These are phyloP conservation scores for Lactifluus pinguis DNA, from an alignment of 768 basidiomycete species.

Conservation along the genomic window DNA sequence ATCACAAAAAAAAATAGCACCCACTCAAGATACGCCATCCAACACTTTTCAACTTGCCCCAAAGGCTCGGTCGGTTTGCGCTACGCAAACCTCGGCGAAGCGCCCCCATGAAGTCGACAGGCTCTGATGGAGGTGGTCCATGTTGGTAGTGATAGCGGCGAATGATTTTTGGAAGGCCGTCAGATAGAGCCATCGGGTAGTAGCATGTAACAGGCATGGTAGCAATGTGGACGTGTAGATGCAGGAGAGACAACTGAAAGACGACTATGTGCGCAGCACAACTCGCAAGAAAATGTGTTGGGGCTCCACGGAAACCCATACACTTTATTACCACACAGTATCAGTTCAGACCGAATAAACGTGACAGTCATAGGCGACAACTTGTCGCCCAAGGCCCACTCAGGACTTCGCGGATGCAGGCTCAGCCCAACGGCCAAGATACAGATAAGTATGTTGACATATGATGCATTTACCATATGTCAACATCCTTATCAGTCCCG, in stretches of 20 bases:
- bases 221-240: not conserved
- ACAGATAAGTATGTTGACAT: no score
- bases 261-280: not conserved
- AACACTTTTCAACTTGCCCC: not conserved
- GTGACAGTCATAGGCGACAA: no score
- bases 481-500: no score
- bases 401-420: no score
- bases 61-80: not conserved
- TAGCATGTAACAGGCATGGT: not conserved
- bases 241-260: not conserved
- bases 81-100: conserved; percentile 4
- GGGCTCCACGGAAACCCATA: not conserved
- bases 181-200: not conserved
- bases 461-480: no score
- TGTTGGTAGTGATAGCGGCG: not conserved
- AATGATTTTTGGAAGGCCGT: not conserved
- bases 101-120: not conserved
- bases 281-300: not conserved
- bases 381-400: no score
- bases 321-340: not conserved
- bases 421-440: no score
- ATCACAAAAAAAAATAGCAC: not conserved
- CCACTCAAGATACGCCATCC: conserved; percentile 8
- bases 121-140: not conserved
- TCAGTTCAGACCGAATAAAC: not conserved